Evolutionary conservation across 1,284 basidiomycete genomes (phyloP).

Genomic region (Butyriboletus appendiculatus): DNA sequence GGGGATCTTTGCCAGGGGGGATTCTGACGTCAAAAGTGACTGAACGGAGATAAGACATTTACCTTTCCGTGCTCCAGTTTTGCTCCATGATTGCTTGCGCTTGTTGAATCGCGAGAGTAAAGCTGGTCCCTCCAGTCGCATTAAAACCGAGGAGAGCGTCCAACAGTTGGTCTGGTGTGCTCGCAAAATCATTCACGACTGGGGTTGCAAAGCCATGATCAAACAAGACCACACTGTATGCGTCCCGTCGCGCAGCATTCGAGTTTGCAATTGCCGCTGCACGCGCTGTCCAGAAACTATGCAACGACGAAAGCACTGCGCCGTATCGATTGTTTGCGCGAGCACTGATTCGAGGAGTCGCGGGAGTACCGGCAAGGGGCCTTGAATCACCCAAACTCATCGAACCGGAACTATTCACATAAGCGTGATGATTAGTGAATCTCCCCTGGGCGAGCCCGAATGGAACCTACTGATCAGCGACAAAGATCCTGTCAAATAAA

Average conservation of each 20-base stretch:
- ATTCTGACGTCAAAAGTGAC: not conserved
- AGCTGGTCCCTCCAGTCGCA: conserved; percentile 49
- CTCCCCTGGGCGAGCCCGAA: not conserved
- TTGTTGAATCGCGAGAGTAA: conserved; percentile 41
- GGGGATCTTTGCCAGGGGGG: conserved; percentile 42
- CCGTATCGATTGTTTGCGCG: conserved; percentile 53
- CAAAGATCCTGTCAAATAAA: conserved; percentile 25
- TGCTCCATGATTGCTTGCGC: conserved; percentile 45
- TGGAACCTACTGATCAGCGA: conserved; percentile 24
- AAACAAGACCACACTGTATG: conserved; percentile 61
- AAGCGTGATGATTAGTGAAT: not conserved
- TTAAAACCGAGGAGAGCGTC: conserved; percentile 37
- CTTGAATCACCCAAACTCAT: conserved; percentile 45
- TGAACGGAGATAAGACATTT: not conserved
- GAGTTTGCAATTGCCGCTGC: conserved; percentile 38
- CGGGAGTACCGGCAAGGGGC: conserved; percentile 50
- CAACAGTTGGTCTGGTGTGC: conserved; percentile 49
- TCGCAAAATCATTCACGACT: conserved; percentile 51
- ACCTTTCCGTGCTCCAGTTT: conserved; percentile 61
- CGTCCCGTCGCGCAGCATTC: conserved; percentile 45
- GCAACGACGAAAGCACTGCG: conserved; percentile 55
- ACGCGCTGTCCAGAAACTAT: conserved; percentile 58
- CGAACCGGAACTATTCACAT: conserved; percentile 47
- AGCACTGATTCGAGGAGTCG: conserved; percentile 39
- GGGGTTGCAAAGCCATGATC: conserved; percentile 31